Conservation (phyloP, 2,329 filamentous ascomycete species). For the Zasmidium cellare region DNA sequence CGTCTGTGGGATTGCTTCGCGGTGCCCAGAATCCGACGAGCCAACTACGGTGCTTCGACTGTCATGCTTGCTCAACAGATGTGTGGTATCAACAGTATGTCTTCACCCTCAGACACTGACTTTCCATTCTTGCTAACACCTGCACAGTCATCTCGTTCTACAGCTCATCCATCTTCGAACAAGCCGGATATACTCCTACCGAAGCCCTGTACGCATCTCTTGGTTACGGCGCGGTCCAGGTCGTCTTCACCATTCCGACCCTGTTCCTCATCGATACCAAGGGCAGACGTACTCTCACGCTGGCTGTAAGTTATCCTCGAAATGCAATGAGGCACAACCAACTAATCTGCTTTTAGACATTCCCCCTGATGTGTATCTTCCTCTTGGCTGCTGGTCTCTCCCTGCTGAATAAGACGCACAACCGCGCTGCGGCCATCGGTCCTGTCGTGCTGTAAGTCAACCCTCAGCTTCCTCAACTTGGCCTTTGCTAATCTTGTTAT, state of each 20-base stretch:
- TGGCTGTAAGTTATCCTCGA: constrained; percentile 20
- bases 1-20: constrained; percentile 52
- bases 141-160: constrained; percentile 38
- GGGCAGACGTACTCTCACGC: constrained; percentile 42
- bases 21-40: constrained; percentile 49
- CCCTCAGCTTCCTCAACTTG: not conserved
- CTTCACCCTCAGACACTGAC: too few relatives aligned
- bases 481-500: not conserved
- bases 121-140: constrained; percentile 1
- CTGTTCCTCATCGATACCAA: constrained; percentile 49
- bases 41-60: constrained; percentile 36
- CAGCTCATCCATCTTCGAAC: constrained; percentile 37
- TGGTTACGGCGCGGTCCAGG: constrained; percentile 48
- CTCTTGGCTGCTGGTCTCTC: constrained; percentile 51
- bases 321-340: not conserved
- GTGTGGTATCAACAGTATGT: constrained; percentile 36
- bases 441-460: constrained; percentile 33
- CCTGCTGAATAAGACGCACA: constrained; percentile 32
- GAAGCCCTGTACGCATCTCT: constrained; percentile 43
- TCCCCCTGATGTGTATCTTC: constrained; percentile 51
- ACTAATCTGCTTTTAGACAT: constrained; percentile 32
- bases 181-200: constrained; percentile 36
- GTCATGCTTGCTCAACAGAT: constrained; percentile 40
- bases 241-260: constrained; percentile 47
- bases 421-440: constrained; percentile 36